Conservation (phyloP, 352 stramenopile species). For the Globisporangium nunn region DNA sequence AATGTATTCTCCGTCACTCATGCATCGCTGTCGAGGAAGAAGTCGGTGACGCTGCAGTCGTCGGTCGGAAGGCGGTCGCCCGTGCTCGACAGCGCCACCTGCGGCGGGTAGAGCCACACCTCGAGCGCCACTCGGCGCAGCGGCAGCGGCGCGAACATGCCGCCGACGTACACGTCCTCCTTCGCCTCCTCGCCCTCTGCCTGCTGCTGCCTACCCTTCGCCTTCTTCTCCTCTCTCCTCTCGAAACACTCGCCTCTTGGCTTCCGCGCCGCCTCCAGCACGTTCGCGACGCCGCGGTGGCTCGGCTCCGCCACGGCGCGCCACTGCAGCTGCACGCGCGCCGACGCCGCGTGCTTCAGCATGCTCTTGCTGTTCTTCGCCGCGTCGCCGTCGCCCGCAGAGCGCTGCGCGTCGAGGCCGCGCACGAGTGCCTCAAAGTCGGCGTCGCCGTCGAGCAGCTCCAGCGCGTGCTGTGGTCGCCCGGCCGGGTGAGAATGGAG, state of each 20-base stretch:
- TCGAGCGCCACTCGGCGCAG: slow-evolving; percentile 47
- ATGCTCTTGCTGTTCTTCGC: slow-evolving; percentile 24
- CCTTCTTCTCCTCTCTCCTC: neutral
- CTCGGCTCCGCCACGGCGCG: slow-evolving; percentile 33
- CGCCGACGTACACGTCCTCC: slow-evolving; percentile 19
- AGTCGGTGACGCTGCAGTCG: slow-evolving; percentile 31
- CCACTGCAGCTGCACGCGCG: slow-evolving; percentile 52
- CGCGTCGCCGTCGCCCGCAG: slow-evolving; percentile 20
- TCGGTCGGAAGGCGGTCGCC: slow-evolving; percentile 44
- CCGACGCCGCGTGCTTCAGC: slow-evolving; percentile 20
- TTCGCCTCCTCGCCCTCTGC: slow-evolving; percentile 2
- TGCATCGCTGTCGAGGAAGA: slow-evolving; percentile 23
- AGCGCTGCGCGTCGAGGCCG: slow-evolving; percentile 39
- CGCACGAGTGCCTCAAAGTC: slow-evolving; percentile 46
- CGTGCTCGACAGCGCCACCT: slow-evolving; percentile 52
- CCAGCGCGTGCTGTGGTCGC: slow-evolving; percentile 26
- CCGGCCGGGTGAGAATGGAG: neutral
- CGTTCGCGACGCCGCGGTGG: slow-evolving; percentile 31
- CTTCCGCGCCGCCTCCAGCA: slow-evolving; percentile 22
- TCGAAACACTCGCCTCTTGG: slow-evolving; percentile 21
- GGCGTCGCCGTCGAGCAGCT: slow-evolving; percentile 40
- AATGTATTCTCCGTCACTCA: neutral
- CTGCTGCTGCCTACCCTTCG: slow-evolving; percentile 2
- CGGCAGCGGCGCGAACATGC: slow-evolving; percentile 41
- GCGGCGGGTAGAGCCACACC: slow-evolving; percentile 66